These are phyloP conservation scores for Solanum hybrid DNA, from an alignment of 305 asterid species.

Conservation along the genomic window DNA sequence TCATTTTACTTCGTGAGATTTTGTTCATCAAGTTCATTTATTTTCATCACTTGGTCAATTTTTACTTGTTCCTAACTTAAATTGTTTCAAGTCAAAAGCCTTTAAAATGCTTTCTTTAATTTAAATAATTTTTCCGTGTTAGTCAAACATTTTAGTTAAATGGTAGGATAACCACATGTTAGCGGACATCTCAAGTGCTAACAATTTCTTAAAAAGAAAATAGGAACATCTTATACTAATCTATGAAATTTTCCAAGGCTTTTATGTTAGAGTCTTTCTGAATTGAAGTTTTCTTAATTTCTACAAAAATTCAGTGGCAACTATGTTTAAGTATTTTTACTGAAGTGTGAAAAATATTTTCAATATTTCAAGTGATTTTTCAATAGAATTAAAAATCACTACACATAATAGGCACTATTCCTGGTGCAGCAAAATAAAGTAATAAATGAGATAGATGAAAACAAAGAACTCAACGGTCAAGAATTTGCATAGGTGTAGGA, in stretches of 20 bases:
- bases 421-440: neutral
- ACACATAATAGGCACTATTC: neutral
- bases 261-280: neutral
- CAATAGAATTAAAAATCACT: neutral
- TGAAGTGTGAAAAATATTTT: neutral
- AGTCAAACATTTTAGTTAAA: neutral
- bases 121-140: neutral
- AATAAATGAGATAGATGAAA: neutral
- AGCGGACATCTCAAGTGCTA: neutral
- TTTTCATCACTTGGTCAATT: neutral
- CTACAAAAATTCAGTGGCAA: neutral
- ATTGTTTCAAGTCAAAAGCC: neutral
- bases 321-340: neutral
- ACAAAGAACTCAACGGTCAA: neutral
- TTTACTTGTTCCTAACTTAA: neutral
- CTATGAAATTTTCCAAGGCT: neutral
- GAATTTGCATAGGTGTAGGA: neutral
- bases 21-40: neutral
- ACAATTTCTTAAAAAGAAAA: neutral
- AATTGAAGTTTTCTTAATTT: neutral
- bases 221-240: neutral
- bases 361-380: neutral
- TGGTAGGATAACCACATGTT: neutral
- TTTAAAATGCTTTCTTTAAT: neutral
- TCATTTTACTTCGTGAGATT: too few relatives aligned